A percentile compares a stretch with the other conserved stretches of the same genome.
Conservation (phyloP, 192 early-diverging fungal genomes). For the Linnemannia schmuckeri region DNA sequence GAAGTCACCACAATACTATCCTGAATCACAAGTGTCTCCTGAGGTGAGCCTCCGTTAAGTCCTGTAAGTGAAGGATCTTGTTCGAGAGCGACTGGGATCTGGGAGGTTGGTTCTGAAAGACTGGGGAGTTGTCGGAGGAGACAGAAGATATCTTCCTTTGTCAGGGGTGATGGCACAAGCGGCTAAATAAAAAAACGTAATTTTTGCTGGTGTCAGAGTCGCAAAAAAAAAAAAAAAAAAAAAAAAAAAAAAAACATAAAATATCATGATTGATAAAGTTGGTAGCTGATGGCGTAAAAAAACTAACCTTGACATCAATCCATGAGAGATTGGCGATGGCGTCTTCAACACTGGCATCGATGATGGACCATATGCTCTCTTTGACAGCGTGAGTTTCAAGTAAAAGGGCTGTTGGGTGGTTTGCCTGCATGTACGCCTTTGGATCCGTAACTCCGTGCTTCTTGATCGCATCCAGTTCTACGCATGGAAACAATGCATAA, state of each 20-base stretch:
- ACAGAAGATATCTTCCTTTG: conserved; percentile 32
- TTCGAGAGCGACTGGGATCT: conserved; percentile 27
- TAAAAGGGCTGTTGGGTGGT: conserved; percentile 34
- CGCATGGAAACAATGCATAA: not conserved
- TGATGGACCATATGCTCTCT: conserved; percentile 50
- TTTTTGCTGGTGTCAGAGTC: not conserved
- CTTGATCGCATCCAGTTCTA: conserved; percentile 33
- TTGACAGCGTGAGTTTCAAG: conserved; percentile 39
- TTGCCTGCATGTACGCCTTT: conserved; percentile 29
- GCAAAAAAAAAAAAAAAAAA: too few relatives aligned
- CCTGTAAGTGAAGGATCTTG: conserved; percentile 50
- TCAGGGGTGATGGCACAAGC: conserved; percentile 34
- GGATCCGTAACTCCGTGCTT: conserved; percentile 40
- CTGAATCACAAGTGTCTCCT: conserved; percentile 30
- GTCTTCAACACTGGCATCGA: conserved; percentile 52
- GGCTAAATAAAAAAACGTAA: conserved; percentile 16
- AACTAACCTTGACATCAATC: conserved; percentile 49
- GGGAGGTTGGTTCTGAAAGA: conserved; percentile 20
- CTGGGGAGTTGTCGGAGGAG: conserved; percentile 44
- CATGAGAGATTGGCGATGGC: conserved; percentile 44
- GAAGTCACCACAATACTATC: conserved; percentile 43
- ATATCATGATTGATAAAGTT: not conserved
- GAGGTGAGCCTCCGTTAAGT: conserved; percentile 22
- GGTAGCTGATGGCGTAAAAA: too few relatives aligned
- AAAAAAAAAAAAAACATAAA: not conserved